A percentile compares a stretch with the other conserved stretches of the same genome.
Evolutionary conservation across 306 rosid species (phyloP).

Genomic region (Ormosia semicastrata): DNA sequence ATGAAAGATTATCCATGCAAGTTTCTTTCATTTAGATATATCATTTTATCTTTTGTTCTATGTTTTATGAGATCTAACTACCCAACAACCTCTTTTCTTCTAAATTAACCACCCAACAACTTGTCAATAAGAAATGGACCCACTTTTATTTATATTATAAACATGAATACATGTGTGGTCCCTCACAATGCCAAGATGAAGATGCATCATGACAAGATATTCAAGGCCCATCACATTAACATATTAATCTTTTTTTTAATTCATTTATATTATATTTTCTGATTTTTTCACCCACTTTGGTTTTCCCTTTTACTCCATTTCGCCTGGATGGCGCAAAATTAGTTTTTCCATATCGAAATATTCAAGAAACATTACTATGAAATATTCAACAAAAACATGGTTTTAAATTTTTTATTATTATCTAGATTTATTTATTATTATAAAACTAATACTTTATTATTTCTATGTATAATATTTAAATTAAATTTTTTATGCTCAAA

Average conservation of each 20-base stretch:
- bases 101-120: constrained; percentile 31
- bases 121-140: constrained; percentile 19
- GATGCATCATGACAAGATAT: not conserved
- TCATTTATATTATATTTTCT: not conserved
- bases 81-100: constrained; percentile 13
- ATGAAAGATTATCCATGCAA: not conserved
- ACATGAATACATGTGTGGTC: not conserved
- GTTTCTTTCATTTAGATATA: not conserved
- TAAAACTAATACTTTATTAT: not conserved
- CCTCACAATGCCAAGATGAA: not conserved
- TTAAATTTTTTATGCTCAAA: not conserved
- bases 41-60: not conserved
- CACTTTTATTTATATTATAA: not conserved
- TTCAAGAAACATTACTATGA: not conserved
- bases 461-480: too few species aligned
- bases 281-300: not conserved
- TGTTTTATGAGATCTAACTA: constrained; percentile 23
- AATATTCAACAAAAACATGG: not conserved
- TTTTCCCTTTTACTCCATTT: not conserved
- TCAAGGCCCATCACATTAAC: not conserved
- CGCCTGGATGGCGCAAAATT: not conserved
- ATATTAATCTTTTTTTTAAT: not conserved
- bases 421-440: not conserved
- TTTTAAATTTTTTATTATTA: too few species aligned
- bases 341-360: not conserved